phyloP scores from a whole-genome alignment of 805 yeast genomes.

The Candida berthetii region DNA sequence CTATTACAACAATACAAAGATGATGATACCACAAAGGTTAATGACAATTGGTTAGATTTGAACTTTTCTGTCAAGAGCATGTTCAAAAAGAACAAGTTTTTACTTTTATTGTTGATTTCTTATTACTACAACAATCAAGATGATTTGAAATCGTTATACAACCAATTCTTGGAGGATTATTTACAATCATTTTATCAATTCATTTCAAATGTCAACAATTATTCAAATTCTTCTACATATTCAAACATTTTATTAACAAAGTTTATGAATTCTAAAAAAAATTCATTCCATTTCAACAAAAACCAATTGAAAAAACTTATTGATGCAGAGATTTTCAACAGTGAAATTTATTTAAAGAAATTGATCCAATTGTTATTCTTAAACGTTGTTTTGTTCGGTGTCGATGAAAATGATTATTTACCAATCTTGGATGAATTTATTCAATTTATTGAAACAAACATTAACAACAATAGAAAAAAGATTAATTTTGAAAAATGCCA shows the following conservation, averaged over 20 bases:
- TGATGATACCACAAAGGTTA: not conserved
- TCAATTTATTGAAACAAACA: conserved; percentile 12
- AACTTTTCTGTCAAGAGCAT: conserved; percentile 9
- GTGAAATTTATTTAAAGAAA: conserved; percentile 13
- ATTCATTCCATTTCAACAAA: conserved; percentile 10
- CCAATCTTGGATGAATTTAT: conserved; percentile 8
- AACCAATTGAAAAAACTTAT: conserved; percentile 13
- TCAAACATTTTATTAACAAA: conserved; percentile 8
- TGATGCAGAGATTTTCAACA: conserved; percentile 17
- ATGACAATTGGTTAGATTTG: conserved; percentile 9
- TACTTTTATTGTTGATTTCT: conserved; percentile 9
- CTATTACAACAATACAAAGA: not conserved
- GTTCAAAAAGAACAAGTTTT: conserved; percentile 12
- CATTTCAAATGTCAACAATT: conserved; percentile 13
- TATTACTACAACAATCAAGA: conserved; percentile 5
- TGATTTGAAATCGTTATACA: not conserved
- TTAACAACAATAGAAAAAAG: conserved; percentile 19
- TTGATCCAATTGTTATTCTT: conserved; percentile 15
- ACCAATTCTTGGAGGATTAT: conserved; percentile 12
- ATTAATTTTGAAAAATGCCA: conserved; percentile 16
- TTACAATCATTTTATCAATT: conserved; percentile 18
- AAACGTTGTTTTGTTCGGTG: conserved; percentile 12
- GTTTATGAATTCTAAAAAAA: not conserved
- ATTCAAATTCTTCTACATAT: conserved; percentile 16
- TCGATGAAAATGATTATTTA: conserved; percentile 6